Percentiles rank a stretch among this genome's conserved stretches.
phyloP scores from a whole-genome alignment of 441 rosid species.

The Adansonia rubrostipa region DNA sequence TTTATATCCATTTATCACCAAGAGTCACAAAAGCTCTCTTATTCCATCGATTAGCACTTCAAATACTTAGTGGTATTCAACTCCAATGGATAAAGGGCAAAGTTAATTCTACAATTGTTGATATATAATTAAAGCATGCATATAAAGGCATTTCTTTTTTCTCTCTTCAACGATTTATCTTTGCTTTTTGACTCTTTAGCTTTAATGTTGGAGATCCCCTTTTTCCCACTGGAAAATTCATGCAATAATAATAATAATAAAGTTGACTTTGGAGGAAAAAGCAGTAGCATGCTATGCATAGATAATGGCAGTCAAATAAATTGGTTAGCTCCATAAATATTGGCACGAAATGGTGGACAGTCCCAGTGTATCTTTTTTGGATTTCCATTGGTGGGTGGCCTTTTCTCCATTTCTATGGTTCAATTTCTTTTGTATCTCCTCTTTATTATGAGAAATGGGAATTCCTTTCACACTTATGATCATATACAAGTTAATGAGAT shows the following conservation, averaged over 20 bases:
- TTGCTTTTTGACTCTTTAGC: not conserved
- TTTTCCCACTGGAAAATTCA: not conserved
- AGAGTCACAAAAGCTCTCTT: too few species aligned
- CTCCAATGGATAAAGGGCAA: not conserved
- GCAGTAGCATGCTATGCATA: not conserved
- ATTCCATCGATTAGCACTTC: not conserved
- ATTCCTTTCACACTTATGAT: not conserved
- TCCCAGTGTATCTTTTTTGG: not conserved
- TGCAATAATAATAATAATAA: not conserved
- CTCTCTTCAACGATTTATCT: not conserved
- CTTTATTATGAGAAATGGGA: not conserved
- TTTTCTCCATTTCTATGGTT: not conserved
- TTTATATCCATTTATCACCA: too few species aligned
- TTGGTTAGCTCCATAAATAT: slow-evolving; percentile 3
- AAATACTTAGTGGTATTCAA: not conserved
- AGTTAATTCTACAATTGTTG: not conserved
- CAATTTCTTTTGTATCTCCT: not conserved
- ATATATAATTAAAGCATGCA: not conserved
- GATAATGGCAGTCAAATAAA: not conserved
- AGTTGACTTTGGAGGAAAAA: not conserved
- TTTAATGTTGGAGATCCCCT: not conserved
- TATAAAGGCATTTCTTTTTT: not conserved
- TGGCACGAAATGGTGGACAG: not conserved
- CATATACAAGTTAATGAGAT: not conserved
- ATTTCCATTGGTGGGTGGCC: not conserved